Conservation (phyloP, 345 rosid genomes). For the Populus deltoides region DNA sequence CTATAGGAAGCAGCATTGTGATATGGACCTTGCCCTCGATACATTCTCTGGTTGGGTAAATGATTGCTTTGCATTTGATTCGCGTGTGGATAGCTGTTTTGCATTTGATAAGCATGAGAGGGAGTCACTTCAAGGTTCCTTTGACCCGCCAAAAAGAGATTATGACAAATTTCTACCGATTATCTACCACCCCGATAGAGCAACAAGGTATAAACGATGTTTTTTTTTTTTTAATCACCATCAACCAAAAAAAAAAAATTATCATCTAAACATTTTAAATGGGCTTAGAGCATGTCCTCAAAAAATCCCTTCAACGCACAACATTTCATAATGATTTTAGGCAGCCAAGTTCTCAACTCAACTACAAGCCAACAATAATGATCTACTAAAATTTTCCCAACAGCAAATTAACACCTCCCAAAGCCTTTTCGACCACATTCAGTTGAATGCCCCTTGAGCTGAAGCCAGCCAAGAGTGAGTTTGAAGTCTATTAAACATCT, state of each 20-base stretch:
- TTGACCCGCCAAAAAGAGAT: conserved; percentile 39
- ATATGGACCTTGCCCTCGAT: conserved; percentile 40
- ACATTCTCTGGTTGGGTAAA: conserved; percentile 33
- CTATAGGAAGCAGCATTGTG: conserved; percentile 21
- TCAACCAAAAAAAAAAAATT: neutral
- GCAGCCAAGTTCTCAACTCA: neutral
- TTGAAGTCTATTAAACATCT: neutral
- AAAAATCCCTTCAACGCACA: neutral
- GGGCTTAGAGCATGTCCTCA: too few species aligned
- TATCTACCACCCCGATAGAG: neutral
- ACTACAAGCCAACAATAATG: neutral
- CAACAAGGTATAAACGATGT: neutral
- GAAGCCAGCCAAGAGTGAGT: neutral
- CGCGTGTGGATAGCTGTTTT: conserved; percentile 27
- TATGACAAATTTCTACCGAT: neutral
- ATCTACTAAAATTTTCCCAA: neutral
- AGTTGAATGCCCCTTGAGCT: neutral
- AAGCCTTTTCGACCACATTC: neutral
- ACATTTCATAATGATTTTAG: neutral
- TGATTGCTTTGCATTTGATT: conserved; percentile 41
- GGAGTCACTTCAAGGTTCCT: conserved; percentile 28
- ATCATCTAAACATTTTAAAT: neutral
- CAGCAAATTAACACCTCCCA: neutral
- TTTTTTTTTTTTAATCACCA: neutral
- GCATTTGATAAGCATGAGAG: conserved; percentile 43